Evolutionary conservation across 2,329 filamentous ascomycete genomes (phyloP).

Genomic region (Fusarium euwallaceae): DNA sequence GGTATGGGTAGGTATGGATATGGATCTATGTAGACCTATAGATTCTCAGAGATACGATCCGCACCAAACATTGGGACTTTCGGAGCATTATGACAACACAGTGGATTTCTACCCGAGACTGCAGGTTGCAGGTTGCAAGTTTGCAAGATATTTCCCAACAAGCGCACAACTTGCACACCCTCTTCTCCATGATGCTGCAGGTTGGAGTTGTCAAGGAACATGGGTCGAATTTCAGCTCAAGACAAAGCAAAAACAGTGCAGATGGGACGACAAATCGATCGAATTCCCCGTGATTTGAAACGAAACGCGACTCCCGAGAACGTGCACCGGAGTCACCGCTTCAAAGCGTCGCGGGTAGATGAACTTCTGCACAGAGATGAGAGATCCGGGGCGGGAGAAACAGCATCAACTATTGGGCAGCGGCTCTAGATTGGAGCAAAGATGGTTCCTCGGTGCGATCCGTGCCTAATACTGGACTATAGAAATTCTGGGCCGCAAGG

Average conservation of each 20-base stretch:
- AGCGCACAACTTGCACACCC: slow-evolving; percentile 21
- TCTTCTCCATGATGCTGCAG: neutral
- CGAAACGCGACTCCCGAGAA: slow-evolving; percentile 1
- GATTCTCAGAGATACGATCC: slow-evolving; percentile 37
- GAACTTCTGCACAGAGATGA: neutral
- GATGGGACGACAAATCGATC: slow-evolving; percentile 8
- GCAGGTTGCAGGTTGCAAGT: slow-evolving; percentile 24
- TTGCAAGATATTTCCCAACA: slow-evolving; percentile 38
- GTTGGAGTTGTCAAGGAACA: neutral
- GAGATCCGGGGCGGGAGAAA: neutral
- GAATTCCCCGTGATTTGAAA: slow-evolving; percentile 2
- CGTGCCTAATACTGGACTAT: neutral
- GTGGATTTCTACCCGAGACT: slow-evolving; percentile 5
- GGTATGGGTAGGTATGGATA: neutral
- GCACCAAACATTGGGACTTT: slow-evolving; percentile 22
- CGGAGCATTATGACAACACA: slow-evolving; percentile 15
- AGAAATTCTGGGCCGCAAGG: neutral
- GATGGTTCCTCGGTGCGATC: slow-evolving; percentile 2
- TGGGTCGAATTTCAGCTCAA: neutral
- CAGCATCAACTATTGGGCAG: neutral
- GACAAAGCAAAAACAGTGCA: neutral
- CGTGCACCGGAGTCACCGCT: slow-evolving; percentile 7
- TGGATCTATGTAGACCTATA: slow-evolving; percentile 12
- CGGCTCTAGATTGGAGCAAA: neutral
- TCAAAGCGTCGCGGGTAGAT: slow-evolving; percentile 7